phyloP scores from a whole-genome alignment of 2,329 filamentous ascomycete species.

The Curvularia verruculosa region DNA sequence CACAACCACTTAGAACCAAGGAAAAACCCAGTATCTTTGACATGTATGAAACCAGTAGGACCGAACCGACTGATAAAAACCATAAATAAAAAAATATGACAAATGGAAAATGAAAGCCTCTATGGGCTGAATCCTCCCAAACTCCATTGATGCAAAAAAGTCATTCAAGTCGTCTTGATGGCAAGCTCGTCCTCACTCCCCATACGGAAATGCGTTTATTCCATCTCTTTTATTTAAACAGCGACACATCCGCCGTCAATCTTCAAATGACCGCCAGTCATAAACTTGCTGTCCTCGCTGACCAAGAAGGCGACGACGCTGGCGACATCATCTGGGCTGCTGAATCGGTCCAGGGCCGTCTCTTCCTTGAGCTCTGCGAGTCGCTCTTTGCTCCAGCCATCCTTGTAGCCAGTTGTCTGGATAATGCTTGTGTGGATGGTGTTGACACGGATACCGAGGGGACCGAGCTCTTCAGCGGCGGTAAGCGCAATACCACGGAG shows the following conservation, averaged over 20 bases:
- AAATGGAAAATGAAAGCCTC: neutral
- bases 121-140: conserved; percentile 15
- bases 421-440: conserved; percentile 51
- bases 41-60: neutral
- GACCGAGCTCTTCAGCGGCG: conserved; percentile 48
- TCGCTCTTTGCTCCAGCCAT: conserved; percentile 45
- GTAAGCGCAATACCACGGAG: conserved; percentile 49
- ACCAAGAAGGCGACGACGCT: conserved; percentile 49
- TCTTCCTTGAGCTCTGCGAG: conserved; percentile 42
- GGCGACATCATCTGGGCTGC: conserved; percentile 48
- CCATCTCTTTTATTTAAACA: conserved; percentile 21
- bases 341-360: conserved; percentile 47
- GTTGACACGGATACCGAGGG: conserved; percentile 49
- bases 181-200: neutral
- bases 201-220: neutral
- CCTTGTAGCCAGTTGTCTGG: conserved; percentile 45
- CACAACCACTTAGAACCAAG: neutral
- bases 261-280: conserved; percentile 47
- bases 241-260: conserved; percentile 43
- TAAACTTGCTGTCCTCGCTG: conserved; percentile 49
- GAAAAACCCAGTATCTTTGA: neutral
- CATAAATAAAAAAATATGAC: neutral
- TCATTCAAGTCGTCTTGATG: conserved; percentile 1
- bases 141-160: conserved; percentile 32
- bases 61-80: neutral